A percentile compares a stretch with the other conserved stretches of the same genome.
Evolutionary conservation across 163 green algal species (phyloP).

Genomic region (Coccomyxa subellipsoidea): DNA sequence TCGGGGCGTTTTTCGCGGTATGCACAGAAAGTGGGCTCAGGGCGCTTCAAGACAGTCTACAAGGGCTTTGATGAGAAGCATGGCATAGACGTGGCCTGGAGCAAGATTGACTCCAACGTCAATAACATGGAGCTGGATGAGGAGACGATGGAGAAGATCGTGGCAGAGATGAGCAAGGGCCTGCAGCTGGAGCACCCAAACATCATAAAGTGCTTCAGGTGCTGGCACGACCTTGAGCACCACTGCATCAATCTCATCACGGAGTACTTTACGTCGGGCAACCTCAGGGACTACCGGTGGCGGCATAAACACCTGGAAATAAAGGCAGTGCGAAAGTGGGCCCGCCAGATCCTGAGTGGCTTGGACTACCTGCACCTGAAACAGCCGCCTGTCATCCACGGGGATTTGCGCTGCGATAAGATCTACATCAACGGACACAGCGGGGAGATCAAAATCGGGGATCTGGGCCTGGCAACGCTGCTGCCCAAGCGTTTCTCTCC

Average conservation of each 20-base stretch:
- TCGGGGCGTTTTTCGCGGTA: constrained; percentile 64
- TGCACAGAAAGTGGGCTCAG: constrained; percentile 71
- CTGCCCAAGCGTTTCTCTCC: constrained; percentile 55
- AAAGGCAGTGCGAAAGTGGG: constrained; percentile 89
- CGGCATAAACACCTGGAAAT: constrained; percentile 65
- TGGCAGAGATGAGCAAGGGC: constrained; percentile 37
- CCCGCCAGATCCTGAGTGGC: constrained; percentile 82
- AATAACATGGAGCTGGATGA: constrained; percentile 50
- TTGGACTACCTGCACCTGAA: constrained; percentile 85
- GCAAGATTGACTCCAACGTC: constrained; percentile 65
- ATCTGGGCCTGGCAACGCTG: constrained; percentile 85
- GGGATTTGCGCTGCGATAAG: constrained; percentile 81
- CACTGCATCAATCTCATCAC: constrained; percentile 91
- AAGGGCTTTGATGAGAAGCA: constrained; percentile 91
- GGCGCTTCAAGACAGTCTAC: constrained; percentile 97
- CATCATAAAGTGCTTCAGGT: constrained; percentile 83
- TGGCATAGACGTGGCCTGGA: constrained; percentile 91
- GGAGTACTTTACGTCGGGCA: constrained; percentile 92
- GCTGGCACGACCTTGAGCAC: constrained; percentile 69
- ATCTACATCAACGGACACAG: constrained; percentile 97
- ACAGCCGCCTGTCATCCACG: constrained; percentile 77
- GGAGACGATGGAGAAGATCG: constrained; percentile 7
- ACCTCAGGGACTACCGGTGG: constrained; percentile 83
- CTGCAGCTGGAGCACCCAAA: constrained; percentile 85
- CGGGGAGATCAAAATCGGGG: constrained; percentile 94